Conservation (phyloP, 805 yeast species). For the Starmerella bombi region DNA sequence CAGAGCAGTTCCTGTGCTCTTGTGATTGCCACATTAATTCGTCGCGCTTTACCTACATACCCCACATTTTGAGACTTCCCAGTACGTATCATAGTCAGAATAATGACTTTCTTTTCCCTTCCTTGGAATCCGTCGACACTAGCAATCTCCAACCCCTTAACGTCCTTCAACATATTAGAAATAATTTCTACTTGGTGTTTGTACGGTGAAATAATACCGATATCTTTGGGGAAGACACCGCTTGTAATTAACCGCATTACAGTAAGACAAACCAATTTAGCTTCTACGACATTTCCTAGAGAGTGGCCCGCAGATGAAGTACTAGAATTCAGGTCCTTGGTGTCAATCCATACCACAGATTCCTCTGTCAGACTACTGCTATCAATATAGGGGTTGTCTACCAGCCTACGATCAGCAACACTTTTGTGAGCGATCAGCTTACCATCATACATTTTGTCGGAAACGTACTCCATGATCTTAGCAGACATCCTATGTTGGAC, state of each 20-base stretch:
- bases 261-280: slow-evolving; percentile 45
- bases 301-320: slow-evolving; percentile 3
- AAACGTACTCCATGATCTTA: slow-evolving; percentile 69
- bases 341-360: slow-evolving; percentile 57
- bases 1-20: slow-evolving; percentile 77
- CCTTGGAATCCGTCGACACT: slow-evolving; percentile 98
- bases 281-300: slow-evolving; percentile 68
- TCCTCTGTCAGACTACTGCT: not conserved
- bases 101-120: slow-evolving; percentile 77
- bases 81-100: slow-evolving; percentile 70
- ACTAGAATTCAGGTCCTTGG: slow-evolving; percentile 37
- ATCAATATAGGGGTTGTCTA: slow-evolving; percentile 42
- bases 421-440: slow-evolving; percentile 47
- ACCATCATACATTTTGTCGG: slow-evolving; percentile 49
- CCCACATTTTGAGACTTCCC: slow-evolving; percentile 71
- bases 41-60: slow-evolving; percentile 60
- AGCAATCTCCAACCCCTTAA: slow-evolving; percentile 48
- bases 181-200: slow-evolving; percentile 67
- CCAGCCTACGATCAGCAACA: slow-evolving; percentile 40
- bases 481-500: slow-evolving; percentile 82
- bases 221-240: slow-evolving; percentile 43
- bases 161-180: slow-evolving; percentile 30
- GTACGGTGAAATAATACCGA: slow-evolving; percentile 86
- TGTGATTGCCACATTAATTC: slow-evolving; percentile 89
- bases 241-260: slow-evolving; percentile 36